Base-by-base conservation (phyloP, 2,329 filamentous ascomycete genomes). In the Claviceps fusiformis region DNA sequence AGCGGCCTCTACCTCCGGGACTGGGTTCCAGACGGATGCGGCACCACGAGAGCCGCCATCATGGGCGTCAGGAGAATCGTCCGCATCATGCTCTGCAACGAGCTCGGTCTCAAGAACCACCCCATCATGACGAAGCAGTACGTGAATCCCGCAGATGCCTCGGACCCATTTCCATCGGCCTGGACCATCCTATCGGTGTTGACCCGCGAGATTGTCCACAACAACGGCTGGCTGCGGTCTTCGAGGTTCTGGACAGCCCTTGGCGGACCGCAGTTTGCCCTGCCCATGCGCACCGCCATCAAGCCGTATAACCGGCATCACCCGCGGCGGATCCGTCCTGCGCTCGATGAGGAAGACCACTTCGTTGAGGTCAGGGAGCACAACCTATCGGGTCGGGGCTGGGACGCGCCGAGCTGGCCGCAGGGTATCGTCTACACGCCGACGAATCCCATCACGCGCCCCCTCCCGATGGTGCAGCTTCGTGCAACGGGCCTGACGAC, bases 271-370 rank as follows among this genome's bases (percentile, higher is more conserved):
- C 57, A 58, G 31, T 58, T 58, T 31, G 56, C 53, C 3, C 41
- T 59, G 54, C 55, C 56, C 56, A 62, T 60, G 48, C 60, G 53
- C 3, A 62, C 49, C 11, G 46, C 54, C 15, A 52, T 57, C 17
- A 57, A 56, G 11, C 61, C 49, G 3, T 47, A 35, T 35, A 35
- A 54, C 15, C 5, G 17, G 3, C 27, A 48, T 24, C 50, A 39
- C n/a, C 24, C 31, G 24, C 44, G 54, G 19, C 47, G 54, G 37
- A 33, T 52, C 37, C 44, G 43, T 35, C 48, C 37, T 4, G 19
- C 15, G 4, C 50, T 29, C 11, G 24, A 44, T 19, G 43, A 52
- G 19, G 45, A 24, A 9, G 7, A n/a, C 5, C 41, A 53, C 52
- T 3, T 37, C 15, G 29, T 52, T 15, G 51, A 56, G 54, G 24